Evolutionary conservation across 108 stramenopile species (phyloP), one percentile per base, ranked within the genome.

Genomic region (Conticribra weissflogii): DNA sequence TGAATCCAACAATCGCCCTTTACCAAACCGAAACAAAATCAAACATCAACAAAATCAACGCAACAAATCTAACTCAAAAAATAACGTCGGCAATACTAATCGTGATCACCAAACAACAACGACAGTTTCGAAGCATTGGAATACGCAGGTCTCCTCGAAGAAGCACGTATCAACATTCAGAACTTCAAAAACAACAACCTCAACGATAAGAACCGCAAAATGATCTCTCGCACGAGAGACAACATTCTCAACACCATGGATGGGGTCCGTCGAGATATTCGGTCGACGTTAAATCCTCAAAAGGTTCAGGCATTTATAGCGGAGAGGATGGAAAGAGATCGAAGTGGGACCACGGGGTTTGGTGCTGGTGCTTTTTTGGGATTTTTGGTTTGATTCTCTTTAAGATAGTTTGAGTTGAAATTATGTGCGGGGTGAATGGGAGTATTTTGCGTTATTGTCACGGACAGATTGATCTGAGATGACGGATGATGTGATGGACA

Each of bases 131-230:
- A 78, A 53, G 76, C 68, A 17, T 57, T 78, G 2, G 76, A 78
- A 65, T 78, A 78, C 47, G 76, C 76, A 36, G 76, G 76, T 3
- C 55, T 78, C 29, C 50, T 78, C 28, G 60, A 70, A 60, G 76
- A 70, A 45, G 76, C 68, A 34, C 63, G 64, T 25, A 23, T 47
- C 12, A 61, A 55, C 36, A n/a, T n/a, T n/a, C n/a, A n/a, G n/a
- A n/a, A n/a, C n/a, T n/a, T n/a, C n/a, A n/a, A n/a, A n/a, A n/a
- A n/a, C n/a, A n/a, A n/a, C n/a, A n/a, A n/a, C n/a, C n/a, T n/a
- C n/a, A n/a, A n/a, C n/a, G 59, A 58, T 52, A 33, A 49, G 14
- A 65, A 64, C 28, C 55, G 47, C 9, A 31, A 62, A 47, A 29
- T 64, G 9, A 29, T 78, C 0, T 63, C 63, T 22, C 52, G 53